Evolutionary conservation across 208 protist species (phyloP).

Genomic region (Phytomonas sp.): DNA sequence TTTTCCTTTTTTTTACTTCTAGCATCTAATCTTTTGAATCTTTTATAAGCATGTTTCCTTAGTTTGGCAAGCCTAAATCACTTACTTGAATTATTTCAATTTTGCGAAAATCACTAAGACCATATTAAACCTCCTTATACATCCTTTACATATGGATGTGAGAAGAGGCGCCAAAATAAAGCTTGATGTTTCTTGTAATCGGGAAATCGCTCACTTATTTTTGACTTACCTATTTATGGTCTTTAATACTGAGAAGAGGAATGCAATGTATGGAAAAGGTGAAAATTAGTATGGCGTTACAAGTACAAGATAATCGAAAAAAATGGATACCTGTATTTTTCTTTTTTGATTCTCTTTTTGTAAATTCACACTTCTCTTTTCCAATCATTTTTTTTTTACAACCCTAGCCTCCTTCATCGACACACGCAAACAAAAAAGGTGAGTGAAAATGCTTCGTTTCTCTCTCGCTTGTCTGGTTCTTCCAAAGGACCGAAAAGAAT

Average conservation of each 20-base stretch:
- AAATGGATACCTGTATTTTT: background rate
- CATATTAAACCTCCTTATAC: background rate
- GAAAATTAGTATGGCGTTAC: background rate
- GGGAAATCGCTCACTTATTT: background rate
- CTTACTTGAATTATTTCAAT: background rate
- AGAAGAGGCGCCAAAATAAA: background rate
- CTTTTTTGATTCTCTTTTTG: conserved; percentile 5
- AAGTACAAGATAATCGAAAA: background rate
- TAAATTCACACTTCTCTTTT: conserved; percentile 1
- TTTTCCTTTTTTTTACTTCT: conserved; percentile 4
- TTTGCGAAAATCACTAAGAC: background rate
- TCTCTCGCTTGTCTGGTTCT: background rate
- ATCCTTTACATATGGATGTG: background rate
- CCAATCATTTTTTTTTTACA: conserved; percentile 5
- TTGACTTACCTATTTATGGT: conserved; percentile 3
- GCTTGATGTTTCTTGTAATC: background rate
- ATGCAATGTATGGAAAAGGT: background rate
- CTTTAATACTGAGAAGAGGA: background rate
- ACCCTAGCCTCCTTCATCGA: conserved; percentile 2
- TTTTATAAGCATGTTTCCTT: background rate
- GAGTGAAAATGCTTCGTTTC: background rate
- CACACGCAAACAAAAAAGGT: conserved; percentile 1
- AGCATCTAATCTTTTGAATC: background rate
- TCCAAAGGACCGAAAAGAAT: conserved; percentile 47
- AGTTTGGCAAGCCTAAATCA: background rate